Base-by-base conservation (phyloP, 768 basidiomycete genomes). In the Grammothele lineata region DNA sequence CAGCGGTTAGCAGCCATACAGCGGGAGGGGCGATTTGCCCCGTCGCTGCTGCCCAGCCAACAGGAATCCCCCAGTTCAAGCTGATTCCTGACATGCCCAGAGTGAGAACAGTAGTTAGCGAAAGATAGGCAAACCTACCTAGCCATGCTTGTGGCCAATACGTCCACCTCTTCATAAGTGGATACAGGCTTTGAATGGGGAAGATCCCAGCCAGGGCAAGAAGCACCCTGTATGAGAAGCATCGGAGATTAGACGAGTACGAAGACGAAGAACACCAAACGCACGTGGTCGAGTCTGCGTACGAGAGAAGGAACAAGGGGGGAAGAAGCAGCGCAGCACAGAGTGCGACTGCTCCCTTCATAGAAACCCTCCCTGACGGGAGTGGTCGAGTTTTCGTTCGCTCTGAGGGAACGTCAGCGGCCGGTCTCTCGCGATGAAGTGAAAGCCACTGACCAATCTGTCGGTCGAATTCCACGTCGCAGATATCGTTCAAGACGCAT, bases 71-170 rank as follows among this genome's bases (percentile, higher is more conserved):
- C 45, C 78, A 77, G 51, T 76, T 79, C 73, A 80, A 78, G 7
- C 75, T 74, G 44, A 80, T 43, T 6, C 58, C 58, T 57, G n/a
- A 4, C 15, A n/a, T 21, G 8, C 40, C 18, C 27, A 26, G 15
- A 27, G 15, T 27, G n/a, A 5, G 39, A 21, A 6, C 11, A 27
- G 5, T 21, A 17, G 30, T n/a, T n/a, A n/a, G n/a, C n/a, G n/a
- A n/a, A n/a, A n/a, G 36, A 11, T 24, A 18, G 5, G 1, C 3
- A 4, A 4, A 15, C 2, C 15, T 12, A 57, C 79, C 79, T 1
- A 82, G 71, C 77, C 76, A 80, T 0, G 77, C 77, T 54, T 82
- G 80, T 0, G 80, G 80, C 78, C 78, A 82, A 50, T 78, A 63
- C 0, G 79, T 81, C 32, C 73, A 60, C 7, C 79, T 68, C 55